Conservation (phyloP, 345 rosid genomes). For the Melaleuca alternifolia region DNA sequence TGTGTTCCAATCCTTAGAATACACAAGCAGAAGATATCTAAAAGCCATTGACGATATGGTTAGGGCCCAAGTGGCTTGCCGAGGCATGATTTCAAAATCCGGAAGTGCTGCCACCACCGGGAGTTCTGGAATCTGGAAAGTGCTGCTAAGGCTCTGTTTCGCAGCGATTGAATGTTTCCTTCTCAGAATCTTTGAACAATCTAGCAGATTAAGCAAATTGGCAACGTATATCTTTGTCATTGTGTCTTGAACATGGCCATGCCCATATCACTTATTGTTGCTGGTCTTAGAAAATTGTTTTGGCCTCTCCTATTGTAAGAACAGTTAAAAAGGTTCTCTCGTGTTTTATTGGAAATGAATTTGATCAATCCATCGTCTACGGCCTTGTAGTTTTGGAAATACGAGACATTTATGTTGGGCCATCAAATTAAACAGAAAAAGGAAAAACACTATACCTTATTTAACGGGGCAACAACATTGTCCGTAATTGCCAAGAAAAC, state of each 20-base stretch:
- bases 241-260: neutral
- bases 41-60: neutral
- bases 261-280: neutral
- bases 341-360: neutral
- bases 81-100: neutral
- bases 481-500: neutral
- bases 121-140: neutral
- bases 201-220: neutral
- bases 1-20: neutral
- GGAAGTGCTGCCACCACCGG: neutral
- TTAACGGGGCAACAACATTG: neutral
- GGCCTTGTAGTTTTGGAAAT: neutral
- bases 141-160: neutral
- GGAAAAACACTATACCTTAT: neutral
- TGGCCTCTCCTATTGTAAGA: neutral
- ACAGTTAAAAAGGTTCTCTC: neutral
- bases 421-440: neutral
- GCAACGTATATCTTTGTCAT: too few relatives aligned
- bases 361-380: neutral
- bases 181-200: neutral
- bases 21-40: neutral
- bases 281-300: neutral
- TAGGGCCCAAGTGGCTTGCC: neutral
- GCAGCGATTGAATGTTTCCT: neutral
- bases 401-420: neutral